Evolutionary conservation across 1,284 basidiomycete species (phyloP).

Genomic region (Papiliotrema nemorosa): DNA sequence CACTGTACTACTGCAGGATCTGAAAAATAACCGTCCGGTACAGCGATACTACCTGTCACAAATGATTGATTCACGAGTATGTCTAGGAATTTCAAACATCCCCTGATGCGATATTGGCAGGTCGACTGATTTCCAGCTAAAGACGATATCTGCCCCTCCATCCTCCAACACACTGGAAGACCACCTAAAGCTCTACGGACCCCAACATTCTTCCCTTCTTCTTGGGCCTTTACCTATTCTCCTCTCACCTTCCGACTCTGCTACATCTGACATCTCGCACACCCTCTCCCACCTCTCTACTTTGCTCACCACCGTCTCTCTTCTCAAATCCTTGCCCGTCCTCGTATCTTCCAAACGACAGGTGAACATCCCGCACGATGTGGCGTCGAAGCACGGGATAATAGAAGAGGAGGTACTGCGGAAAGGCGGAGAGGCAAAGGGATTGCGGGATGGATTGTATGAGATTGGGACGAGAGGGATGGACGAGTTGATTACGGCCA

Average conservation of each 20-base stretch:
- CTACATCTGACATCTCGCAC: constrained; percentile 65
- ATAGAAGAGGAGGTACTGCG: constrained; percentile 83
- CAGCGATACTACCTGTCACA: constrained; percentile 71
- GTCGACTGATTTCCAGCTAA: neutral
- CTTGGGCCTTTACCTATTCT: constrained; percentile 75
- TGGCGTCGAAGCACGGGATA: constrained; percentile 73
- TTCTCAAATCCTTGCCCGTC: constrained; percentile 72
- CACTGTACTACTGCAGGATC: constrained; percentile 67
- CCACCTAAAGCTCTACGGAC: constrained; percentile 67
- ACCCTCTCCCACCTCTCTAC: constrained; percentile 57
- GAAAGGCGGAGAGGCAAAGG: constrained; percentile 59
- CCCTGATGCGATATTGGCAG: too few relatives aligned
- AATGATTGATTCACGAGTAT: constrained; percentile 78
- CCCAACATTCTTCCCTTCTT: constrained; percentile 72
- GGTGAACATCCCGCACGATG: constrained; percentile 78
- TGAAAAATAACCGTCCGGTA: constrained; percentile 52
- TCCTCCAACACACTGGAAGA: constrained; percentile 60
- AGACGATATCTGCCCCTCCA: constrained; percentile 3
- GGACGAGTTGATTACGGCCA: constrained; percentile 81
- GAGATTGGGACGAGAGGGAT: constrained; percentile 87
- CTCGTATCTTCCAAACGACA: constrained; percentile 64
- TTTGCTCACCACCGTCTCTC: constrained; percentile 51
- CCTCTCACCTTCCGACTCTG: constrained; percentile 54
- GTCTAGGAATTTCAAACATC: too few relatives aligned
- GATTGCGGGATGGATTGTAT: constrained; percentile 64